A percentile compares a stretch with the other conserved stretches of the same genome.
Evolutionary conservation across 2,329 filamentous ascomycete genomes (phyloP).

Genomic region (Trichoderma afroharzianum): DNA sequence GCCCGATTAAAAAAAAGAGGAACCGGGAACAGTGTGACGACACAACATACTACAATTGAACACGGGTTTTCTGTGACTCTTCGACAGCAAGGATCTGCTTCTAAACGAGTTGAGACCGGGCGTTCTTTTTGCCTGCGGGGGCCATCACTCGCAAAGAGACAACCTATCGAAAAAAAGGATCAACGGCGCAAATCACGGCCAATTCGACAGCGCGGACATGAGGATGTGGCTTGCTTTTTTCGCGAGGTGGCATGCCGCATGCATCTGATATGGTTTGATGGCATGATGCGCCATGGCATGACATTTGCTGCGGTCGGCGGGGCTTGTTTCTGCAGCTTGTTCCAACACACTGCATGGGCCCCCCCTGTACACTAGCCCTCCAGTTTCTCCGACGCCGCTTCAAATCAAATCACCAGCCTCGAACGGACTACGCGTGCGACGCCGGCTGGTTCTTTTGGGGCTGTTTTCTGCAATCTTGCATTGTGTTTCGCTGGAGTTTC

Average conservation of each 20-base stretch:
- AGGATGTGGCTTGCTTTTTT: slow-evolving; percentile 2
- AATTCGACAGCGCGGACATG: neutral
- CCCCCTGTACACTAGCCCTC: neutral
- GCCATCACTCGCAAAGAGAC: neutral
- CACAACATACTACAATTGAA: neutral
- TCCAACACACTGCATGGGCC: neutral
- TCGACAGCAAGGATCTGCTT: neutral
- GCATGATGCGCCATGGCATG: neutral
- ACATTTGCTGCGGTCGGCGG: neutral
- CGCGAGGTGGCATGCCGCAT: neutral
- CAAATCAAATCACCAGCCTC: neutral
- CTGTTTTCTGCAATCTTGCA: neutral
- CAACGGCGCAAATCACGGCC: neutral
- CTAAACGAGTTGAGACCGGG: neutral
- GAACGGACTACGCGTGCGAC: neutral
- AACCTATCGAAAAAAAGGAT: neutral
- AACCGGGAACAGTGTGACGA: neutral
- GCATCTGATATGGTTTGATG: neutral
- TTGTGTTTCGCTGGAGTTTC: neutral
- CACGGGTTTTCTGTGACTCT: neutral
- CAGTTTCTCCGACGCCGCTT: neutral
- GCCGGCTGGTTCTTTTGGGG: too few relatives aligned
- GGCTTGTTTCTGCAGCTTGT: neutral
- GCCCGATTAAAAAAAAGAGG: neutral
- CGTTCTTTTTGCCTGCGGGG: neutral